A percentile compares a stretch with the other conserved stretches of the same genome.
Evolutionary conservation across 768 basidiomycete genomes (phyloP).

Genomic region (Lentinula sp.): DNA sequence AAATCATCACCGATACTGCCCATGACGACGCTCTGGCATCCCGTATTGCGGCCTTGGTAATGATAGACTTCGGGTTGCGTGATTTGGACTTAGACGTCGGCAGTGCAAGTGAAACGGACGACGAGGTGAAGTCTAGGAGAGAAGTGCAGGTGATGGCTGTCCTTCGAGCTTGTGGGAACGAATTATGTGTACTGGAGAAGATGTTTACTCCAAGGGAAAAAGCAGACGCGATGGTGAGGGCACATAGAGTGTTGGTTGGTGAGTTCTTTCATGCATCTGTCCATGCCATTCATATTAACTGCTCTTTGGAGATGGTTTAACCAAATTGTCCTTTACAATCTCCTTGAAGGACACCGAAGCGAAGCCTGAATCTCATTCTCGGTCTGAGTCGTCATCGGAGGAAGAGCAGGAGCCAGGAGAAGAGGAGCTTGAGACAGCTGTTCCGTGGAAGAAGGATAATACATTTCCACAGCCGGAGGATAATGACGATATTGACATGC

Average conservation of each 20-base stretch:
- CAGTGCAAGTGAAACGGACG: neutral
- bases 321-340: slow-evolving; percentile 62
- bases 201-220: slow-evolving; percentile 68
- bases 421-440: slow-evolving; percentile 28
- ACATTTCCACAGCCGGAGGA: neutral
- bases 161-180: slow-evolving; percentile 68
- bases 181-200: slow-evolving; percentile 44
- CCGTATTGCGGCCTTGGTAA: slow-evolving; percentile 85
- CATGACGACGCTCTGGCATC: slow-evolving; percentile 90
- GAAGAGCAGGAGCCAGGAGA: slow-evolving; percentile 33
- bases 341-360: slow-evolving; percentile 41
- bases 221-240: slow-evolving; percentile 70
- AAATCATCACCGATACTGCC: slow-evolving; percentile 51
- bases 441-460: slow-evolving; percentile 3
- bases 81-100: slow-evolving; percentile 87
- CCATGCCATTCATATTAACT: neutral
- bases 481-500: neutral
- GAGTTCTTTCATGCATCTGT: slow-evolving; percentile 16
- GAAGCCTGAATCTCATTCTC: neutral
- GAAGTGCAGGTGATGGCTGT: slow-evolving; percentile 52
- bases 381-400: neutral
- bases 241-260: slow-evolving; percentile 88
- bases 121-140: slow-evolving; percentile 6
- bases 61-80: slow-evolving; percentile 81
- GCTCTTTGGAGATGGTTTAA: slow-evolving; percentile 62